phyloP scores from a whole-genome alignment of 352 stramenopile species.

The Phytopythium oedochilum region DNA sequence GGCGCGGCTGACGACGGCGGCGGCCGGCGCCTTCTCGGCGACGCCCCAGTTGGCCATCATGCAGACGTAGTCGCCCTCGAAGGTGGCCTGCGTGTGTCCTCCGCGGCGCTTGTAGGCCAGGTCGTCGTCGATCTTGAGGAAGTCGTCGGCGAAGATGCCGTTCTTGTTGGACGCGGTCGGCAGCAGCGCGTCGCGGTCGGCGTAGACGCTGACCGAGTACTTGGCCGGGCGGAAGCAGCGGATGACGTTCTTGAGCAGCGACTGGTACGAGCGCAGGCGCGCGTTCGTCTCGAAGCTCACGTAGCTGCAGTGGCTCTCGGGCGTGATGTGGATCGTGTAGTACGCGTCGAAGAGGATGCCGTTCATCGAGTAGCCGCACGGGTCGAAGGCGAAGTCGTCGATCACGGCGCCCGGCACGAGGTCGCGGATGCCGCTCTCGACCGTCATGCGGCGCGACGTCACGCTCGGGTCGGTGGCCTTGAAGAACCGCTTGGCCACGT shows the following conservation, averaged over 20 bases:
- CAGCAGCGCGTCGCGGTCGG: constrained; percentile 76
- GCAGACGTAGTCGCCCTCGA: constrained; percentile 83
- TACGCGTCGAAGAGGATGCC: constrained; percentile 97
- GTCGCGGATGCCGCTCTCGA: constrained; percentile 92
- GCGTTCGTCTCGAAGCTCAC: constrained; percentile 99
- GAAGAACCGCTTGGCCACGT: constrained; percentile 83
- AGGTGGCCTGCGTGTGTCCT: constrained; percentile 79
- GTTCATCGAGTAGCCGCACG: constrained; percentile 99
- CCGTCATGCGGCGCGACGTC: constrained; percentile 90
- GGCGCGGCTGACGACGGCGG: constrained; percentile 28
- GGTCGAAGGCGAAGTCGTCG: constrained; percentile 98
- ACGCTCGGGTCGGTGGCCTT: constrained; percentile 62
- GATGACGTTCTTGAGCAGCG: constrained; percentile 97
- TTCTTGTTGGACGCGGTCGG: constrained; percentile 31
- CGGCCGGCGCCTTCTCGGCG: constrained; percentile 22
- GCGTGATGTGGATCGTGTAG: constrained; percentile 99
- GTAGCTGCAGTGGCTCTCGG: constrained; percentile 95
- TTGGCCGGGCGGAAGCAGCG: constrained; percentile 95
- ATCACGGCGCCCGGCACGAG: constrained; percentile 94
- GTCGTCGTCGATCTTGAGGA: constrained; percentile 69
- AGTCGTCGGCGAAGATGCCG: constrained; percentile 71
- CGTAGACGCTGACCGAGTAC: constrained; percentile 98
- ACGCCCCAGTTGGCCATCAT: constrained; percentile 78
- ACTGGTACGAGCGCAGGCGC: constrained; percentile 77
- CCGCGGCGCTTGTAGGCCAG: constrained; percentile 79